phyloP scores from a whole-genome alignment of 1,284 basidiomycete species.

The Moniliophthora roreri region DNA sequence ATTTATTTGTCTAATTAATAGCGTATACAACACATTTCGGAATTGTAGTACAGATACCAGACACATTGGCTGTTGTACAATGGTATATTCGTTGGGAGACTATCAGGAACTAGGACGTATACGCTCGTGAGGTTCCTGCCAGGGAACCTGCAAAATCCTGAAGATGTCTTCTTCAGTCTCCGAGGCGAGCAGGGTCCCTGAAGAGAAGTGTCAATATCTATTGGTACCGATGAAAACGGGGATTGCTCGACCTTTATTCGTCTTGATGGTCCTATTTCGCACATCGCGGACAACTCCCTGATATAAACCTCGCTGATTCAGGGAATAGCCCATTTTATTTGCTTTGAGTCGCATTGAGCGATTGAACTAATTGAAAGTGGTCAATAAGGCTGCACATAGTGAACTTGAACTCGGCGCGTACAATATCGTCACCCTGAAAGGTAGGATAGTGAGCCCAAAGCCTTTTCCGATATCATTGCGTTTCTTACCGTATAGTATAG shows the following conservation, averaged over 20 bases:
- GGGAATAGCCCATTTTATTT: slow-evolving; percentile 74
- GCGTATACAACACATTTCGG: no score
- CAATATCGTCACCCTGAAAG: slow-evolving; percentile 76
- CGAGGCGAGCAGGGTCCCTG: slow-evolving; percentile 77
- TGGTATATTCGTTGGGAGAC: not conserved
- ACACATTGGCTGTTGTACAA: no score
- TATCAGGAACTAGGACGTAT: slow-evolving; percentile 28
- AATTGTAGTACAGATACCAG: no score
- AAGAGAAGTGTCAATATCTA: not conserved
- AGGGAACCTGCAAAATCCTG: slow-evolving; percentile 68
- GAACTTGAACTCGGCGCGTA: slow-evolving; percentile 33
- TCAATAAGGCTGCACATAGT: not conserved
- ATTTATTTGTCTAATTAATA: no score
- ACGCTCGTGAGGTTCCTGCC: slow-evolving; percentile 77
- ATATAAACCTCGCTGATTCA: slow-evolving; percentile 85
- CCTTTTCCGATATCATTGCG: not conserved
- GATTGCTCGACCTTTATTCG: slow-evolving; percentile 57
- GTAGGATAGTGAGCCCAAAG: not conserved
- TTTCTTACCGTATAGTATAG: slow-evolving; percentile 82
- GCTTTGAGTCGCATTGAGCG: slow-evolving; percentile 86
- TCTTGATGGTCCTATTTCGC: slow-evolving; percentile 56
- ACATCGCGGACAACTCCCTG: slow-evolving; percentile 72
- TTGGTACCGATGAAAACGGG: not conserved
- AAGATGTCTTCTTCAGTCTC: slow-evolving; percentile 87
- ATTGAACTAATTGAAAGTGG: slow-evolving; percentile 66